Conservation (phyloP, 306 rosid species). For the Trichosanthes truncata region DNA sequence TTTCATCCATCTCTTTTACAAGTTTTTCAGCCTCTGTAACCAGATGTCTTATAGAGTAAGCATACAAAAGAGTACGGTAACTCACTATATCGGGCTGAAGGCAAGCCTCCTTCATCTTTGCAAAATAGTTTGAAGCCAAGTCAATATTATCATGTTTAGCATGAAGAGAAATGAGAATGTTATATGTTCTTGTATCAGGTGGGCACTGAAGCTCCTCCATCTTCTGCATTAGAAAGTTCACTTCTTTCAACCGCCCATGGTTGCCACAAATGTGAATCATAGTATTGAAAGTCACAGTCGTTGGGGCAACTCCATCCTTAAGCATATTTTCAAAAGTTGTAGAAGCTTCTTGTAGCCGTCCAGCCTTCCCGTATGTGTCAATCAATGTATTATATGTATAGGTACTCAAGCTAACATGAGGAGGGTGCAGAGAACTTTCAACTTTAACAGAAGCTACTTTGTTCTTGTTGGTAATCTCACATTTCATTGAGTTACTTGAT, state of each 20-base stretch:
- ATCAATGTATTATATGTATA: slow-evolving; percentile 57
- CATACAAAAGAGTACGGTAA: slow-evolving; percentile 62
- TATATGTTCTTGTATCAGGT: slow-evolving; percentile 65
- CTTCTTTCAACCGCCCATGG: slow-evolving; percentile 42
- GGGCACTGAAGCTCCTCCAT: slow-evolving; percentile 60
- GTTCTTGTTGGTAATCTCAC: slow-evolving; percentile 4
- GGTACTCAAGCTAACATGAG: slow-evolving; percentile 35
- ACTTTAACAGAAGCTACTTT: slow-evolving; percentile 9
- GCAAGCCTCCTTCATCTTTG: slow-evolving; percentile 45
- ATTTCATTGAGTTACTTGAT: slow-evolving; percentile 20
- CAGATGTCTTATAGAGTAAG: slow-evolving; percentile 65
- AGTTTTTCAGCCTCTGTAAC: slow-evolving; percentile 51
- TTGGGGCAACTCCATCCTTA: slow-evolving; percentile 61
- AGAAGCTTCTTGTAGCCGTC: slow-evolving; percentile 47
- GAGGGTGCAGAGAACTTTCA: slow-evolving; percentile 11
- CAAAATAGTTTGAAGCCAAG: slow-evolving; percentile 44
- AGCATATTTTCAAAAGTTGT: slow-evolving; percentile 69
- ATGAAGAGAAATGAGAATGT: slow-evolving; percentile 52
- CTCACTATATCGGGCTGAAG: slow-evolving; percentile 56
- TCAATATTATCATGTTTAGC: slow-evolving; percentile 42
- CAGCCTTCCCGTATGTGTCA: slow-evolving; percentile 65
- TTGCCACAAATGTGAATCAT: slow-evolving; percentile 77
- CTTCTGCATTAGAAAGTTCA: slow-evolving; percentile 38
- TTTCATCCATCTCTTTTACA: slow-evolving; percentile 52
- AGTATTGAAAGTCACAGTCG: slow-evolving; percentile 66